Evolutionary conservation across 106 monocot genomes (phyloP).

Genomic region (Allium cepa): DNA sequence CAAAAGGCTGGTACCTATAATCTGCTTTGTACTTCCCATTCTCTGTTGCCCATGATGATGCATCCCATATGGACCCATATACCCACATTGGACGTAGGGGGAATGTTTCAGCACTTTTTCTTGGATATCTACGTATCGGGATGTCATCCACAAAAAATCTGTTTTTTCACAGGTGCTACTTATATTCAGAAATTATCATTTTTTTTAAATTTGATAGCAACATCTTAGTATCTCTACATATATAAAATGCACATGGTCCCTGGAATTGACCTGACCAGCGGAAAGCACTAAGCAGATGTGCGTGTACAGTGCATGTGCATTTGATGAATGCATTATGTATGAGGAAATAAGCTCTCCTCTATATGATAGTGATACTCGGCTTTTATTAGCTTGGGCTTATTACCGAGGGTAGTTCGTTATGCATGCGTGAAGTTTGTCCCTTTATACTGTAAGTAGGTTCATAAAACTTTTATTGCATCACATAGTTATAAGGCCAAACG

Average conservation of each 20-base stretch:
- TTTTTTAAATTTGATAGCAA: not conserved
- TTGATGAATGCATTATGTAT: too few species aligned
- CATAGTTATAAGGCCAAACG: too few species aligned
- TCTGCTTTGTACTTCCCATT: conserved; percentile 65
- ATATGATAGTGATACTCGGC: too few species aligned
- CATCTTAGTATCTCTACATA: not conserved
- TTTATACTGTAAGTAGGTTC: too few species aligned
- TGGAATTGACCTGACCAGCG: not conserved
- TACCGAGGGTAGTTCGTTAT: too few species aligned
- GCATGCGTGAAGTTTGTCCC: too few species aligned
- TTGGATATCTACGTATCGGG: conserved; percentile 49
- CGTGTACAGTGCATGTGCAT: too few species aligned
- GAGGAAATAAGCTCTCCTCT: too few species aligned
- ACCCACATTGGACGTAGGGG: conserved; percentile 76
- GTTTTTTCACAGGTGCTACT: not conserved
- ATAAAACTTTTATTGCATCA: too few species aligned
- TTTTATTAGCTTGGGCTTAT: too few species aligned
- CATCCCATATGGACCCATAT: conserved; percentile 91
- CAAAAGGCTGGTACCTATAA: conserved; percentile 65
- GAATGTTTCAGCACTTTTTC: conserved; percentile 38
- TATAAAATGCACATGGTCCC: conserved; percentile 2
- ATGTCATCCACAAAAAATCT: conserved; percentile 84
- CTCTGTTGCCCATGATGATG: conserved; percentile 78
- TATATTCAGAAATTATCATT: too few species aligned
- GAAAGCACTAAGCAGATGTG: too few species aligned